Conservation (phyloP, 129 eudicot genomes). For the Pulicaria dysenterica region DNA sequence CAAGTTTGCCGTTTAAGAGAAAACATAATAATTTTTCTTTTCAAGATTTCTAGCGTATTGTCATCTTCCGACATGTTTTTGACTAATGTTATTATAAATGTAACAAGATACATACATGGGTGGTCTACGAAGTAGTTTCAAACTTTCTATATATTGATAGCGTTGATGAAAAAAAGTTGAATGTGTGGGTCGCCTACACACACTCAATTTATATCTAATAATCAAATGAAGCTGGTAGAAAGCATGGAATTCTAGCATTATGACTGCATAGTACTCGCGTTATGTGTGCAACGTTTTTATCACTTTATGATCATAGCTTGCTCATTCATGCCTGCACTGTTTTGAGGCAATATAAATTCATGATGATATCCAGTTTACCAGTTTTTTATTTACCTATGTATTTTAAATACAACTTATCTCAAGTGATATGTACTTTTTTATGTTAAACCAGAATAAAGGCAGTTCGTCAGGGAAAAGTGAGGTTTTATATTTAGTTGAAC, state of each 20-base stretch:
- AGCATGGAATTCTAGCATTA: constrained; percentile 1
- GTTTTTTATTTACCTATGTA: constrained; percentile 4
- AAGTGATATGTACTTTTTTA: constrained; percentile 4
- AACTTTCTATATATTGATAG: neutral
- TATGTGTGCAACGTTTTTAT: neutral
- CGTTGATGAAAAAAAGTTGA: neutral
- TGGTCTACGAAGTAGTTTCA: neutral
- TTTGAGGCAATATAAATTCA: constrained; percentile 1
- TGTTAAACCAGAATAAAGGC: constrained; percentile 27
- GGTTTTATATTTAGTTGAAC: constrained; percentile 39
- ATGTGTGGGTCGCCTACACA: neutral
- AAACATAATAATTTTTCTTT: neutral
- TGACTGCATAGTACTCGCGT: neutral
- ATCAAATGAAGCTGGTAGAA: neutral
- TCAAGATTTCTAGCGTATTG: neutral
- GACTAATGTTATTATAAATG: neutral
- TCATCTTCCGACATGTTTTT: neutral
- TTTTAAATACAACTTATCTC: constrained; percentile 12
- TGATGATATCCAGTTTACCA: constrained; percentile 13
- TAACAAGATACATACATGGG: neutral
- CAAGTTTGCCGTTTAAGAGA: too few species aligned
- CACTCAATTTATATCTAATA: neutral
- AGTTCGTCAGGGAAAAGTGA: constrained; percentile 41
- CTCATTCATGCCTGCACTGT: constrained; percentile 3
- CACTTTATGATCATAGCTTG: constrained; percentile 6